phyloP scores from a whole-genome alignment of 805 yeast genomes.

The Henningerozyma blattae region DNA sequence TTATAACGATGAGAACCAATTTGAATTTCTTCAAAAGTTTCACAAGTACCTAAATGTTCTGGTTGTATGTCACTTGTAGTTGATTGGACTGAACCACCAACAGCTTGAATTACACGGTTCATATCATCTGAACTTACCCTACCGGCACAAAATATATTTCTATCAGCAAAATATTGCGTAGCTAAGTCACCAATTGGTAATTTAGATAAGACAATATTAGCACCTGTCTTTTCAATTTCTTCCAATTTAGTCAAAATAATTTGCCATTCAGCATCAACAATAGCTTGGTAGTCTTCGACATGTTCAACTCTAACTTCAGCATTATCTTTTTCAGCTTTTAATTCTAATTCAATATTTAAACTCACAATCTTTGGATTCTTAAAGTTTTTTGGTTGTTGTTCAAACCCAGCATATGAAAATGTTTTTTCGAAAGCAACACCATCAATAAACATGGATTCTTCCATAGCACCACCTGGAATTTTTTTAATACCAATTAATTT shows the following conservation, averaged over 20 bases:
- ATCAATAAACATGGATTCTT: slow-evolving; percentile 75
- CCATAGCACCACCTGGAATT: slow-evolving; percentile 93
- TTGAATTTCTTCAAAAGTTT: slow-evolving; percentile 79
- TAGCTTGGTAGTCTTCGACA: slow-evolving; percentile 86
- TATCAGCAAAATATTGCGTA: slow-evolving; percentile 96
- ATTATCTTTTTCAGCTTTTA: slow-evolving; percentile 96
- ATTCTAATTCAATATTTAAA: slow-evolving; percentile 86
- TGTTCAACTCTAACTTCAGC: slow-evolving; percentile 96
- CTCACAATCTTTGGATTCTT: slow-evolving; percentile 68
- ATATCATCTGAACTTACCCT: slow-evolving; percentile 81
- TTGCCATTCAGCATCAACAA: slow-evolving; percentile 99
- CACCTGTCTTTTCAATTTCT: slow-evolving; percentile 74
- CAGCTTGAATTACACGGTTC: slow-evolving; percentile 86
- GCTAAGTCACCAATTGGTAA: slow-evolving; percentile 97
- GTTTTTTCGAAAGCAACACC: slow-evolving; percentile 98
- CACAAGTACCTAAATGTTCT: slow-evolving; percentile 77
- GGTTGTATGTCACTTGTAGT: slow-evolving; percentile 58
- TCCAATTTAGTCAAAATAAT: slow-evolving; percentile 79
- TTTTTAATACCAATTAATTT: slow-evolving; percentile 87
- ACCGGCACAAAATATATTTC: slow-evolving; percentile 95
- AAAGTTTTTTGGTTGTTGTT: slow-evolving; percentile 91
- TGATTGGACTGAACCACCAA: slow-evolving; percentile 82
- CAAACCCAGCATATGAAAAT: slow-evolving; percentile 96
- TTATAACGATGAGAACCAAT: slow-evolving; percentile 94
- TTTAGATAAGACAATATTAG: slow-evolving; percentile 84